A percentile compares a stretch with the other conserved stretches of the same genome.
Evolutionary conservation across 306 rosid species (phyloP).

Genomic region (Inga laurina): DNA sequence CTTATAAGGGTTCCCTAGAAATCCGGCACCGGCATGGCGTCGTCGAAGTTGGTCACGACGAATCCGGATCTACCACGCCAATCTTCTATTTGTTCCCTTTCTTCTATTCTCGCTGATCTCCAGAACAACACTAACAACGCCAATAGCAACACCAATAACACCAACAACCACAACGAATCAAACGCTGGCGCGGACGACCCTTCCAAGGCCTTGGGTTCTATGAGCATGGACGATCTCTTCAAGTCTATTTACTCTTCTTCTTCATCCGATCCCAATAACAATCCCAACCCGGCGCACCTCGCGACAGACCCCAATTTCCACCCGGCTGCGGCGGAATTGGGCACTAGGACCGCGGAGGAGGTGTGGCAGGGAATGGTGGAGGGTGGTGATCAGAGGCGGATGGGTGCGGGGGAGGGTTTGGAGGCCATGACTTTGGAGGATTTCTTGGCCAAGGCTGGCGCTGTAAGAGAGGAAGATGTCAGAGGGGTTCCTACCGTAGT

Average conservation of each 20-base stretch:
- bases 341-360: constrained; percentile 47
- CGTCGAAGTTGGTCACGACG: constrained; percentile 61
- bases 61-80: constrained; percentile 72
- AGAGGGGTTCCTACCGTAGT: constrained; percentile 27
- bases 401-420: constrained; percentile 24
- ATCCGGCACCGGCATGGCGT: constrained; percentile 58
- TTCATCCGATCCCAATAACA: constrained; percentile 1
- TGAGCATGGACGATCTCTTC: constrained; percentile 70
- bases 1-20: constrained; percentile 25
- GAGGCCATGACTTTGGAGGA: constrained; percentile 68
- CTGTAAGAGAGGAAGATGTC: constrained; percentile 56
- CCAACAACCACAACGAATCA: not conserved
- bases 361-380: constrained; percentile 64
- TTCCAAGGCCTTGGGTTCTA: constrained; percentile 36
- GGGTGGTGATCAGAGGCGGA: constrained; percentile 39
- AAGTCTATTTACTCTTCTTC: constrained; percentile 50
- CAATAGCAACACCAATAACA: not conserved
- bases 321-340: constrained; percentile 20
- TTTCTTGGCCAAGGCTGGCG: constrained; percentile 57
- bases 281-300: constrained; percentile 5
- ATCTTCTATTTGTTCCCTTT: constrained; percentile 62
- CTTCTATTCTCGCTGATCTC: constrained; percentile 60
- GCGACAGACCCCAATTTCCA: constrained; percentile 11
- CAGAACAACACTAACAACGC: constrained; percentile 27
- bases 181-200: not conserved